Conservation (phyloP, 1,139 yeast species). For the Geotrichum restrictum region DNA sequence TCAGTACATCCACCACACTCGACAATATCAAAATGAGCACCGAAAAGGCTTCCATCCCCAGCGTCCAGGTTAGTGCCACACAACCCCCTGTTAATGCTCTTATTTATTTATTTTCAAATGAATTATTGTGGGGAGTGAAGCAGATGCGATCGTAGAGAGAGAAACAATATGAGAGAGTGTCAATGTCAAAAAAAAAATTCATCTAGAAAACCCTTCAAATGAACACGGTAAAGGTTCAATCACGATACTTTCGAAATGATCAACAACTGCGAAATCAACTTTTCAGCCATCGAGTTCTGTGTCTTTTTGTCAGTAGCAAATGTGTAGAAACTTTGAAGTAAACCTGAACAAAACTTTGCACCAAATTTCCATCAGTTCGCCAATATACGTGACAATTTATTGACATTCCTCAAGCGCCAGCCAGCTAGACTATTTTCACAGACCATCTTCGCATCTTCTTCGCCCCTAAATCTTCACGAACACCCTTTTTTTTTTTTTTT, state of each 20-base stretch:
- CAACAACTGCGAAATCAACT: too few relatives aligned
- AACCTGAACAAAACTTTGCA: too few relatives aligned
- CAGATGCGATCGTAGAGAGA: too few relatives aligned
- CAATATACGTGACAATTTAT: neutral
- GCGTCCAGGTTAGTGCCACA: slow-evolving; percentile 36
- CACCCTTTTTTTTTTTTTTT: slow-evolving; percentile 14
- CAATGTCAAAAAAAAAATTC: too few relatives aligned
- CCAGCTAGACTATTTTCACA: too few relatives aligned
- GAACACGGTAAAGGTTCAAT: too few relatives aligned
- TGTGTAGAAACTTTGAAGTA: too few relatives aligned
- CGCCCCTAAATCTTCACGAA: neutral
- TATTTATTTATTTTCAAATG: neutral
- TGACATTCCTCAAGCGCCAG: neutral
- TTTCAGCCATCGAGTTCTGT: too few relatives aligned
- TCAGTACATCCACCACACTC: slow-evolving; percentile 14
- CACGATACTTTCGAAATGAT: too few relatives aligned
- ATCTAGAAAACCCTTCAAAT: too few relatives aligned
- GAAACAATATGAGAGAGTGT: too few relatives aligned
- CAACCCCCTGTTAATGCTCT: neutral
- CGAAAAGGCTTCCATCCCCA: slow-evolving; percentile 31
- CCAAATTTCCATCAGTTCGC: neutral
- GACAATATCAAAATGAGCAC: slow-evolving; percentile 24
- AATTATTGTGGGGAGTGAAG: neutral
- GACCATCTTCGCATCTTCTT: slow-evolving; percentile 1
- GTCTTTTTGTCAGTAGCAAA: too few relatives aligned